Percentiles rank a stretch among this genome's conserved stretches.
These are phyloP conservation scores for Echria macrotheca DNA, from an alignment of 495 filamentous ascomycete species.

Conservation along the genomic window DNA sequence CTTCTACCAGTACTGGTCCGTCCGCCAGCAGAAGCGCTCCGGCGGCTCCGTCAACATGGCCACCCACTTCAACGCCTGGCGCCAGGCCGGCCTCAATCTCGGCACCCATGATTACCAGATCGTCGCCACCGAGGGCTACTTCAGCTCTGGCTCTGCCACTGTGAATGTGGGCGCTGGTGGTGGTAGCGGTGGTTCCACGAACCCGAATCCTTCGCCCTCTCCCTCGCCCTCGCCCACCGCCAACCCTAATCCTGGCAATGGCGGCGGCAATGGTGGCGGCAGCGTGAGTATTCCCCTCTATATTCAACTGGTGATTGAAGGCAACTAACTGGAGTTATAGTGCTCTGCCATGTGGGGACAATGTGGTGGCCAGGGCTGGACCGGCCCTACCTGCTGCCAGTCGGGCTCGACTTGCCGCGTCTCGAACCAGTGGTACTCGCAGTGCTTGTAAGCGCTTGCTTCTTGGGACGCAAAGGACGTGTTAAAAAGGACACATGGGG, in stretches of 20 bases:
- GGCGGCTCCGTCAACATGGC: constrained; percentile 44
- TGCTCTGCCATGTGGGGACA: constrained; percentile 37
- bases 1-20: constrained; percentile 57
- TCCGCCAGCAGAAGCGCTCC: constrained; percentile 45
- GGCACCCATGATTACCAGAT: constrained; percentile 55
- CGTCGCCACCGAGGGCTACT: constrained; percentile 53
- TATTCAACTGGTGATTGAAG: not conserved
- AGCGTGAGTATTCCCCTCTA: constrained; percentile 5
- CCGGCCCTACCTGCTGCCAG: constrained; percentile 41
- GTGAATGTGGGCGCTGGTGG: constrained; percentile 39
- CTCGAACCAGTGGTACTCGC: constrained; percentile 46
- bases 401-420: constrained; percentile 38
- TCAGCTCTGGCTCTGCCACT: constrained; percentile 42
- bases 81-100: constrained; percentile 41
- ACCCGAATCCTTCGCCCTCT: not conserved
- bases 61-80: constrained; percentile 64
- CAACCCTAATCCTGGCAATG: not conserved
- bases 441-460: constrained; percentile 39
- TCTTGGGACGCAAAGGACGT: too few relatives aligned
- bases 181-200: constrained; percentile 4
- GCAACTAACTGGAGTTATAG: constrained; percentile 3
- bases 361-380: constrained; percentile 46
- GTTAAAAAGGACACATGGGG: too few relatives aligned
- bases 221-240: not conserved
- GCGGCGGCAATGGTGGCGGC: constrained; percentile 1